Evolutionary conservation across 1,284 basidiomycete species (phyloP).

Genomic region (Ganoderma lucidum): DNA sequence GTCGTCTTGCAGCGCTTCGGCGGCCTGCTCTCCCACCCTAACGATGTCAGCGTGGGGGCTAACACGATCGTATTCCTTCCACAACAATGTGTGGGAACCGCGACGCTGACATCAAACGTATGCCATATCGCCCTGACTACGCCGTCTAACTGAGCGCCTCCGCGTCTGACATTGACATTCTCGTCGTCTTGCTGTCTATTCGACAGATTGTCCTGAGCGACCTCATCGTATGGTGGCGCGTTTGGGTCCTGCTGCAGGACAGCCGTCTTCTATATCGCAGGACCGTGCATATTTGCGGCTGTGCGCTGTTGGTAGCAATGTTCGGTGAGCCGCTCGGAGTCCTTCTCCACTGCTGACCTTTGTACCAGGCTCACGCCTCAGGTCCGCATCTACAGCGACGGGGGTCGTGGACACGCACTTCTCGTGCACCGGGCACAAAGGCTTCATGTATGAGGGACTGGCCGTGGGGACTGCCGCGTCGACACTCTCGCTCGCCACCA

Average conservation of each 20-base stretch:
- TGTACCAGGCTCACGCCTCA: background rate
- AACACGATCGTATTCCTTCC: background rate
- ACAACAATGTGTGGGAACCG: background rate
- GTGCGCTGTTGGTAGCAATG: background rate
- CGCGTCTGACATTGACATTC: background rate
- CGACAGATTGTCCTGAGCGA: background rate
- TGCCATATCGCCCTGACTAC: background rate
- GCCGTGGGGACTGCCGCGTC: background rate
- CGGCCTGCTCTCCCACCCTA: background rate
- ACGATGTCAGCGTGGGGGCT: background rate
- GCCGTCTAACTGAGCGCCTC: too few relatives aligned
- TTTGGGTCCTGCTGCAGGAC: background rate
- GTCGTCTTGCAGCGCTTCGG: constrained; percentile 4
- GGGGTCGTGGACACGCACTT: background rate
- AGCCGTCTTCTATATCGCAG: background rate
- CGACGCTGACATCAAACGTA: background rate
- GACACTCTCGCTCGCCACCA: background rate
- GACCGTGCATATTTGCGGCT: background rate
- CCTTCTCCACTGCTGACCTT: background rate
- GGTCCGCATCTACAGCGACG: background rate
- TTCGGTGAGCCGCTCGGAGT: background rate
- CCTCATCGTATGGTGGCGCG: constrained; percentile 8
- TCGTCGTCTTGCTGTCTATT: too few relatives aligned
- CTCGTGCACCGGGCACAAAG: background rate
- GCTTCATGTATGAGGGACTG: background rate